Evolutionary conservation across 768 basidiomycete genomes (phyloP), one percentile per base, ranked within the genome.

Genomic region (Boletus reticuloceps): DNA sequence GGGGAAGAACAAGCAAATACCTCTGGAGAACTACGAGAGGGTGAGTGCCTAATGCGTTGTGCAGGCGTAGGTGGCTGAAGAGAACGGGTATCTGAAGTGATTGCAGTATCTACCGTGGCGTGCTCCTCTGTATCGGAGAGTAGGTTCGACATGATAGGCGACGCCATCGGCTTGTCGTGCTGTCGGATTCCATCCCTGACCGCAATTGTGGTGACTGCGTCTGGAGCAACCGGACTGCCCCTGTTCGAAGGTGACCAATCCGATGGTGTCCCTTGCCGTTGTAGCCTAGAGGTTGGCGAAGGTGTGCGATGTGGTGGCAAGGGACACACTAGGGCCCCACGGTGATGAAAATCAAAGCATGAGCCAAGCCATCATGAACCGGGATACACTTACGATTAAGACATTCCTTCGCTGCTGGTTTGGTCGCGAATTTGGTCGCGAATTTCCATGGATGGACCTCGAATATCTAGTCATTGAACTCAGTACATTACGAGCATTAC

Each of bases 41-140:
- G 55, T 20, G 55, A 38, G 13, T 14, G 49, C 36, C 39, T 61
- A 9, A 53, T 47, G 41, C 64, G 65, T 50, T 71, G 69, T 5
- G 71, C 62, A 11, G 71, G 69, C 8, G 69, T 66, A 37, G 72
- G 67, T 32, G 68, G 62, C 37, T 58, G 68, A 38, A 59, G 49
- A 20, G 66, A 68, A 47, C 1, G 37, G 29, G 49, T 45, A 25
- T 62, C 59, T 9, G 56, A 52, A 1, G 53, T 32, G 3, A 58
- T 49, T 47, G 31, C 16, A 8, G 46, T 37, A 39, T 58, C 51
- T 29, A 7, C 10, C 31, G 38, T 54, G 32, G 29, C 36, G 14
- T 59, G 60, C 5, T 59, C 55, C 19, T 68, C 67, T 40, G 37
- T n/a, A 41, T 56, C 57, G 14, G 61, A 48, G 19, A 27, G 51